Base-by-base conservation (phyloP, 805 yeast genomes). In the Komagataella populi region DNA sequence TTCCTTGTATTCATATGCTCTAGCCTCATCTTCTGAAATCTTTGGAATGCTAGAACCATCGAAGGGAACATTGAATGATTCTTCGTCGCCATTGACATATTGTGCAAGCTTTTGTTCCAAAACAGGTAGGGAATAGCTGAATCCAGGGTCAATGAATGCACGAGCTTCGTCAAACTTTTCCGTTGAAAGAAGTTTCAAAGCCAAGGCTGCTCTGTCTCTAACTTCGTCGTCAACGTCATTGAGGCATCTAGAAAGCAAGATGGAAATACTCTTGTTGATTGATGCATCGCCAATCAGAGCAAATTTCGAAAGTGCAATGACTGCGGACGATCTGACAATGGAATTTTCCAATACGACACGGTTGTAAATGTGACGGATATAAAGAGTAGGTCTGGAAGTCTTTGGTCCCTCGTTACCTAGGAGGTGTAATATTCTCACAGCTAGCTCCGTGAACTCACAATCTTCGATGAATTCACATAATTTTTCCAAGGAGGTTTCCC, bases 381-480 rank as follows among this genome's bases (percentile, higher is more conserved):
- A 91, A 60, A 86, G 75, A 1, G 96, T 84, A 52, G 98, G 96
- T 56, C 84, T 84, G 6, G 83, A 59, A 4, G 96, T 83, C 53
- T 74, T 71, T 60, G 99, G 97, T 55, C 99, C 99, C 67, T 90
- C 96, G 57, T 83, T 86, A 64, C 99, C 99, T 57, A 93, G 77
- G 55, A 91, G 68, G 68, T 90, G 96, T 66, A 93, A 75, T 53
- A 93, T 83, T 63, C 98, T 80, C n/a, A 90, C 96, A 23, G 95
- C 80, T 55, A 93, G 80, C 68, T 89, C 96, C 30, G 96, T 86
- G 70, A 77, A 91, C 70, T 93, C 99, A 71, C 98, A 93, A 73
- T 93, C 99, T 70, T 93, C 99, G 60, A 93, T 93, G 63, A 89
- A 90, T 68, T 93, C 99, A 74, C 98, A 89, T 60, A 93, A 75